Conservation (phyloP, 192 early-diverging fungal genomes). For the Coemansia sp. region DNA sequence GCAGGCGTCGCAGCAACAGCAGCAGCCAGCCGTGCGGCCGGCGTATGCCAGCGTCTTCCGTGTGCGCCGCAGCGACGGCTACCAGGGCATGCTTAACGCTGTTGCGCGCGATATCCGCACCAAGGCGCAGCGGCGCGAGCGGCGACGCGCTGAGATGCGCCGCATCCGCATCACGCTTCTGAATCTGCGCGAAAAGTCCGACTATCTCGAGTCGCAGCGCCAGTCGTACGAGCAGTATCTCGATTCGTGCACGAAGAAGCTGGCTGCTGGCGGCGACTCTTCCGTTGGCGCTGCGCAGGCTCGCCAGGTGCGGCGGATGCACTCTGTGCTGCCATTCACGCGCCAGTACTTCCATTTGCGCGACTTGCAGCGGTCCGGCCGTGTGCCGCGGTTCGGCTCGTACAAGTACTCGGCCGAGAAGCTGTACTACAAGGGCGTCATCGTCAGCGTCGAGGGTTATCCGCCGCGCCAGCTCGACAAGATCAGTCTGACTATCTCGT, state of each 20-base stretch:
- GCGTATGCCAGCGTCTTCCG: conserved; percentile 54
- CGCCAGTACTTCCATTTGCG: conserved; percentile 94
- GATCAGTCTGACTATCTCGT: conserved; percentile 89
- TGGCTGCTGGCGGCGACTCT: conserved; percentile 61
- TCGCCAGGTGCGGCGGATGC: conserved; percentile 53
- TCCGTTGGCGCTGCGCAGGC: conserved; percentile 57
- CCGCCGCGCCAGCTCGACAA: conserved; percentile 83
- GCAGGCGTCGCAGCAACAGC: not conserved
- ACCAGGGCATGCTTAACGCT: conserved; percentile 90
- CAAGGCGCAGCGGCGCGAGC: conserved; percentile 81
- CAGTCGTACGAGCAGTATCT: conserved; percentile 92
- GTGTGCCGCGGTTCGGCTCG: conserved; percentile 93
- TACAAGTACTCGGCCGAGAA: conserved; percentile 97
- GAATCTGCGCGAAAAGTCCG: conserved; percentile 81
- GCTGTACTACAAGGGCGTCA: conserved; percentile 89
- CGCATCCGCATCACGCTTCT: conserved; percentile 76
- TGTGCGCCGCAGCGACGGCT: conserved; percentile 67
- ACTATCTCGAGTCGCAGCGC: conserved; percentile 84
- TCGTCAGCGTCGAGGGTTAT: conserved; percentile 82
- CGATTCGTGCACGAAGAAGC: conserved; percentile 82
- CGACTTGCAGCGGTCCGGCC: conserved; percentile 80
- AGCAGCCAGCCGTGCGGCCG: conserved; percentile 26
- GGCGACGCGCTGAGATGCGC: conserved; percentile 71
- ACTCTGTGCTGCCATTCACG: conserved; percentile 81
- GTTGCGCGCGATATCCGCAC: conserved; percentile 93